These are phyloP conservation scores for Hemileia vastatrix DNA, from an alignment of 1,284 basidiomycete genomes.

Conservation along the genomic window DNA sequence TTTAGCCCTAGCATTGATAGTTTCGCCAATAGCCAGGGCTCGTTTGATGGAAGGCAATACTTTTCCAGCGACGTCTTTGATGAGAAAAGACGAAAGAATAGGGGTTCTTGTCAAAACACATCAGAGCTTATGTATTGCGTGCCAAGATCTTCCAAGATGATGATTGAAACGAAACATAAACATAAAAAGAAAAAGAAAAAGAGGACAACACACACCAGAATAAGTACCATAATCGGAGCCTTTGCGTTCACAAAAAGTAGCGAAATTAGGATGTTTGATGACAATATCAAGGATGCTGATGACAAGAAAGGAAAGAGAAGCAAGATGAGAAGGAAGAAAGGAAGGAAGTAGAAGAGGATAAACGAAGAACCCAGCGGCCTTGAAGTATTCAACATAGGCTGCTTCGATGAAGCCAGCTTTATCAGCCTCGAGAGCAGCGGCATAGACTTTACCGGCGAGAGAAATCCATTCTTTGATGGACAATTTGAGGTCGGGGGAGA, in stretches of 20 bases:
- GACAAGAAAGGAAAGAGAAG: not conserved
- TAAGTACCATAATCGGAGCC: constrained; percentile 15
- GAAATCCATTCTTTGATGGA: constrained; percentile 2
- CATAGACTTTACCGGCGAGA: constrained; percentile 2
- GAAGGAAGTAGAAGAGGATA: not conserved
- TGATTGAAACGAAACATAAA: not conserved
- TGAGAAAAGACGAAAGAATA: not conserved
- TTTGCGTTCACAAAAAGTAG: constrained; percentile 1
- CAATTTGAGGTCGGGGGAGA: not conserved
- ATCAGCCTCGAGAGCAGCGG: constrained; percentile 13
- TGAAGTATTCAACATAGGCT: constrained; percentile 20
- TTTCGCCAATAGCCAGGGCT: constrained; percentile 4
- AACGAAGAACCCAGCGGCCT: constrained; percentile 17
- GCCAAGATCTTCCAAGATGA: not conserved
- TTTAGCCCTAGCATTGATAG: not conserved
- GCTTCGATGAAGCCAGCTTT: not conserved
- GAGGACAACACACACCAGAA: constrained; percentile 13
- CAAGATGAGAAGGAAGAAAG: not conserved
- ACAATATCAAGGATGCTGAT: constrained; percentile 15
- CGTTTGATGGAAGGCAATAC: constrained; percentile 11
- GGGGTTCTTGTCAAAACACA: not conserved
- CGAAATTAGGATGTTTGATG: constrained; percentile 15
- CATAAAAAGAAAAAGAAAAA: not conserved
- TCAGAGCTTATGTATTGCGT: not conserved
- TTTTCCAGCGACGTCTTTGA: constrained; percentile 15